Evolutionary conservation across 345 rosid species (phyloP), one percentile per base, ranked within the genome.

Genomic region (Excoecaria agallocha): DNA sequence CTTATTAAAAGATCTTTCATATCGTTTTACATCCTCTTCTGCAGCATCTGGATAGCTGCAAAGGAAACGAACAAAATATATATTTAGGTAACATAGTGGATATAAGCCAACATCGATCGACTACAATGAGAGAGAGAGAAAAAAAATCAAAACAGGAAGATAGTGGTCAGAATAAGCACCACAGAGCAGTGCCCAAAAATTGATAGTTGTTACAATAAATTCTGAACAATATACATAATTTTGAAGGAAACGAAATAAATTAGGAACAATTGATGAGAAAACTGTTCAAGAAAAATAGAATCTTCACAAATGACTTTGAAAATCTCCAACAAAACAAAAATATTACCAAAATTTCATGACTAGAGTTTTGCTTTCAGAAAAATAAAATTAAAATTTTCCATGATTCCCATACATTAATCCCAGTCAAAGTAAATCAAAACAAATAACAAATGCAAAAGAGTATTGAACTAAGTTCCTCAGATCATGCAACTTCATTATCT

Each of bases 31-130:
- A 87, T 91, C 99, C 79, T 91, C 94, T 74, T 90, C 92, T 1
- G 98, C 84, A 65, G 98, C 96, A 64, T 93, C 97, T 0, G 96
- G 96, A 77, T 95, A 95, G 83, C 99, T 93, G 73, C 70, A 68
- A 39, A 9, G 15, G 17, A 57, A 41, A 74, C 57, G 7, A 8
- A 38, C 10, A 77, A 35, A 37, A 51, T 63, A 55, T 37, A 4
- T n/a, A 12, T 20, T 22, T 15, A 39, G 25, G 24, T 39, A n/a
- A 37, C 12, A 62, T 24, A 54, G 7, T 59, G n/a, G 63, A 59
- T 12, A 59, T 12, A 13, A 35, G 8, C 20, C 48, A 62, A 7
- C 48, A 22, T 15, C 35, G 38, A 35, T 12, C 37, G 41, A 9
- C 37, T 22, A 64, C 45, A 39, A 37, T 4, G 13, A 35, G 19